phyloP scores from a whole-genome alignment of 2,329 filamentous ascomycete genomes.

The Nothophaeocryptopus gaeumannii region DNA sequence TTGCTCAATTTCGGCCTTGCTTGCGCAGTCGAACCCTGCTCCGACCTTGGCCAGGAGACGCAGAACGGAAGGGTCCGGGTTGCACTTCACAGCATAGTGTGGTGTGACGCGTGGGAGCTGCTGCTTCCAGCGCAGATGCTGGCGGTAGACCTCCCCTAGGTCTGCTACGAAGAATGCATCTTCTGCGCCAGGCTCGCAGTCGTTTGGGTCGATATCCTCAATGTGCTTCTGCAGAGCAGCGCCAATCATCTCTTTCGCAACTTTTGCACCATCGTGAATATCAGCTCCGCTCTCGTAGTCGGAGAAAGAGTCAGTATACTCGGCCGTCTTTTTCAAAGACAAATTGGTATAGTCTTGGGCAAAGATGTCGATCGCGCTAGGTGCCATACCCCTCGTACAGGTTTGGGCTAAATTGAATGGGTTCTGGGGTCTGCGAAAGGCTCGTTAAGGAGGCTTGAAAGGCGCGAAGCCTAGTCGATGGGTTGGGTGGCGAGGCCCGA shows the following conservation, averaged over 20 bases:
- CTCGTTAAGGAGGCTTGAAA: constrained; percentile 91
- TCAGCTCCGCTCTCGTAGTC: constrained; percentile 27
- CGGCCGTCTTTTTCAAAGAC: constrained; percentile 37
- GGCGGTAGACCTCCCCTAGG: constrained; percentile 96
- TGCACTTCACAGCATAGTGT: constrained; percentile 99
- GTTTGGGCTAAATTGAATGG: constrained; percentile 15
- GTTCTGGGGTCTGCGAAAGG: constrained; percentile 29
- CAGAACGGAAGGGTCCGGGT: constrained; percentile 86
- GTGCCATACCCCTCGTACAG: constrained; percentile 63
- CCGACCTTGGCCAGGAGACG: constrained; percentile 83
- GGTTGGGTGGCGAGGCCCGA: constrained; percentile 78
- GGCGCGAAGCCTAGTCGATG: constrained; percentile 85
- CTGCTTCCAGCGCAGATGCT: constrained; percentile 97
- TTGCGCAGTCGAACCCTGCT: constrained; percentile 96
- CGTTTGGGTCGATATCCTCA: constrained; percentile 77
- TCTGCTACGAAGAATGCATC: constrained; percentile 98
- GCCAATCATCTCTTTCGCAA: constrained; percentile 77
- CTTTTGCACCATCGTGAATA: constrained; percentile 49
- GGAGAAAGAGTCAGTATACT: constrained; percentile 21
- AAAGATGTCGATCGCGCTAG: constrained; percentile 60
- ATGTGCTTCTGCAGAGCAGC: constrained; percentile 83
- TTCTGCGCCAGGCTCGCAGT: constrained; percentile 87
- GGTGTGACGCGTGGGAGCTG: constrained; percentile 89
- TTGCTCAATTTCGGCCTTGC: constrained; percentile 94
- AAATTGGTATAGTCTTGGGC: constrained; percentile 36